phyloP scores from a whole-genome alignment of 176 grass and related monocot genomes.

The Microstegium vimineum region DNA sequence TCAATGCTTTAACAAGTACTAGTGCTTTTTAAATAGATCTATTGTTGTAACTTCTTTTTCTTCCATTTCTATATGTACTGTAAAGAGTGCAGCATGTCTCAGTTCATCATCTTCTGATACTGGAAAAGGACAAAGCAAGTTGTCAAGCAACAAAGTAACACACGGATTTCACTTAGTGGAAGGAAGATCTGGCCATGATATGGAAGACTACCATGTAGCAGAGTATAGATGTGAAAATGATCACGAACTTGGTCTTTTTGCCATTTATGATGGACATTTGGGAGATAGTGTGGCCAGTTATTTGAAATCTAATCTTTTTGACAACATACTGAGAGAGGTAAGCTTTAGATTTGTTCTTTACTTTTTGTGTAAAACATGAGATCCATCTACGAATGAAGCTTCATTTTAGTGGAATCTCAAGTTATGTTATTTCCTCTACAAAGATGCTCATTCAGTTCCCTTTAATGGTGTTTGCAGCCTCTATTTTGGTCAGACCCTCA shows the following conservation, averaged over 20 bases:
- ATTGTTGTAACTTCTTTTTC: slow-evolving; percentile 3
- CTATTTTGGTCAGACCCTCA: slow-evolving; percentile 58
- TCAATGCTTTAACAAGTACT: not conserved
- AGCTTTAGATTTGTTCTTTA: not conserved
- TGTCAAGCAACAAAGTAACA: slow-evolving; percentile 68
- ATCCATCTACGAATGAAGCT: not conserved
- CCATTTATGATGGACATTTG: slow-evolving; percentile 92
- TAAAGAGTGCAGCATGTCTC: slow-evolving; percentile 55
- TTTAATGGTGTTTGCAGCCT: slow-evolving; percentile 40
- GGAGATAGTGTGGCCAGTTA: slow-evolving; percentile 75
- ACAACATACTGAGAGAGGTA: slow-evolving; percentile 78
- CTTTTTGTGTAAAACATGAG: slow-evolving; percentile 14
- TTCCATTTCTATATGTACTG: not conserved
- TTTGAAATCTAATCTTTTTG: slow-evolving; percentile 78
- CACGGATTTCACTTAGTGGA: slow-evolving; percentile 84
- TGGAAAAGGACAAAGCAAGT: slow-evolving; percentile 74
- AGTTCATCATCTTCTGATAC: slow-evolving; percentile 58
- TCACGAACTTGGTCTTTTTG: slow-evolving; percentile 80
- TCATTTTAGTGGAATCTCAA: not conserved
- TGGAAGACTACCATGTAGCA: slow-evolving; percentile 94
- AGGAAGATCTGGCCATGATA: no score
- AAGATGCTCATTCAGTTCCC: not conserved
- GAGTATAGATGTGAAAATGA: slow-evolving; percentile 64
- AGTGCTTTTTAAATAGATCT: not conserved
- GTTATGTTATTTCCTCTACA: not conserved